Evolutionary conservation across 1,284 basidiomycete species (phyloP).

Genomic region (Ustilago shanxiensis): DNA sequence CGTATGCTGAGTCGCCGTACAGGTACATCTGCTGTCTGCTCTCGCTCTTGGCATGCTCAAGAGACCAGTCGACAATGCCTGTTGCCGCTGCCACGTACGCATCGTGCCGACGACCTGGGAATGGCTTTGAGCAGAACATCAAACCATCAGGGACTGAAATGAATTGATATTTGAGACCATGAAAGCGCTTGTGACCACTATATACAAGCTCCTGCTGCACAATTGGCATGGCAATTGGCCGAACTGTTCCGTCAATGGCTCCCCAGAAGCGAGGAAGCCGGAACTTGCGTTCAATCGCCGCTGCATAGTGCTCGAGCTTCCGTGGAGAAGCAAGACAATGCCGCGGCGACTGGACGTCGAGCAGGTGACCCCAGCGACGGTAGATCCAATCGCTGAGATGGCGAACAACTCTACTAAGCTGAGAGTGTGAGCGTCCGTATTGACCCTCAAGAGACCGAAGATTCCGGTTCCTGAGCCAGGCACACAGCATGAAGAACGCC

Average conservation of each 20-base stretch:
- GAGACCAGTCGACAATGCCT: too few relatives aligned
- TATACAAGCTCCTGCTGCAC: slow-evolving; percentile 4
- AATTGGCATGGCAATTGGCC: slow-evolving; percentile 10
- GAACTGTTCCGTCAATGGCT: slow-evolving; percentile 8
- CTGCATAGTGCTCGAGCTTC: slow-evolving; percentile 3
- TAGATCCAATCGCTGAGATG: slow-evolving; percentile 1
- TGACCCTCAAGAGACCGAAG: neutral
- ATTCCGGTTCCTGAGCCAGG: neutral
- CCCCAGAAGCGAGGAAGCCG: slow-evolving; percentile 7
- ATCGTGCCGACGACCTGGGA: neutral
- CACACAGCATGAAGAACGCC: slow-evolving; percentile 9
- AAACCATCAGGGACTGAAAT: slow-evolving; percentile 10
- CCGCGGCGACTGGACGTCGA: neutral
- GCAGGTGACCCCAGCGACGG: slow-evolving; percentile 2
- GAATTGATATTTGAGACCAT: slow-evolving; percentile 17
- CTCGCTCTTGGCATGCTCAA: too few relatives aligned
- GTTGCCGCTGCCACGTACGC: too few relatives aligned
- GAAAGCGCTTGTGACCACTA: slow-evolving; percentile 9
- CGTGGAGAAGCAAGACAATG: neutral
- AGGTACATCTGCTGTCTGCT: neutral
- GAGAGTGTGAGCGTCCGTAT: neutral
- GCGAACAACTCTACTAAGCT: neutral
- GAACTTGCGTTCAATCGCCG: slow-evolving; percentile 1
- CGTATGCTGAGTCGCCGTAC: neutral
- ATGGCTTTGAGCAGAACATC: slow-evolving; percentile 5